Evolutionary conservation across 768 basidiomycete species (phyloP).

Genomic region (Nevesoporus exiguus): DNA sequence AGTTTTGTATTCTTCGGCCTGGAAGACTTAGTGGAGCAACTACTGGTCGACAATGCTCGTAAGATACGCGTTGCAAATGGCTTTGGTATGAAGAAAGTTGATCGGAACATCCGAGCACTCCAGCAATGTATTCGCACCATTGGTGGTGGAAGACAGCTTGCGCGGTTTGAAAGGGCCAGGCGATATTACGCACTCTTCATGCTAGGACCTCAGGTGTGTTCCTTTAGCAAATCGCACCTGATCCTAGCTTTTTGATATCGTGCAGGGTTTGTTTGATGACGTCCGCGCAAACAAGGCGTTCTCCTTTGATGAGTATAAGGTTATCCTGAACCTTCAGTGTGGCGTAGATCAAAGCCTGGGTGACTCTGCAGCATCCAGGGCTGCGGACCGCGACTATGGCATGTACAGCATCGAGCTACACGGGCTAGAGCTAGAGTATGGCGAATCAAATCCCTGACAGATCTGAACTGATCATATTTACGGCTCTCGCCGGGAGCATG

Average conservation of each 20-base stretch:
- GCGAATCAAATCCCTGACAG: constrained; percentile 34
- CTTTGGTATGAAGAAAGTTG: constrained; percentile 81
- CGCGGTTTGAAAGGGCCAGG: constrained; percentile 73
- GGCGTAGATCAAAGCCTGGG: constrained; percentile 66
- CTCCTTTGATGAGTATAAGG: constrained; percentile 90
- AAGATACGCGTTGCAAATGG: constrained; percentile 65
- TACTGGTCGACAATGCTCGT: constrained; percentile 73
- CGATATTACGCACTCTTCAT: constrained; percentile 80
- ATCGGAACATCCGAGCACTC: constrained; percentile 84
- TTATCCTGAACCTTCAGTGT: constrained; percentile 86
- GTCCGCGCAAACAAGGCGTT: constrained; percentile 63
- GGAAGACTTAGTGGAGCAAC: constrained; percentile 78
- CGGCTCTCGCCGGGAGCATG: background rate
- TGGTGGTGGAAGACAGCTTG: constrained; percentile 52
- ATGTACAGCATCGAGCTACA: constrained; percentile 91
- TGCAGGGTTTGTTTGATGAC: constrained; percentile 72
- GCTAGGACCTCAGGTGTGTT: constrained; percentile 65
- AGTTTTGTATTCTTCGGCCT: constrained; percentile 90
- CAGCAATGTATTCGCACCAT: constrained; percentile 88
- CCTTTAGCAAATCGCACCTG: background rate
- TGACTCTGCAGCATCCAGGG: constrained; percentile 48
- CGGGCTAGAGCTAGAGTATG: constrained; percentile 60
- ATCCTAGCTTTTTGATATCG: background rate
- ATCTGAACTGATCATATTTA: constrained; percentile 16
- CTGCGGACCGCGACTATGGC: constrained; percentile 71